These are phyloP conservation scores for Takashimella koratensis DNA, from an alignment of 1,284 basidiomycete genomes.

Conservation along the genomic window DNA sequence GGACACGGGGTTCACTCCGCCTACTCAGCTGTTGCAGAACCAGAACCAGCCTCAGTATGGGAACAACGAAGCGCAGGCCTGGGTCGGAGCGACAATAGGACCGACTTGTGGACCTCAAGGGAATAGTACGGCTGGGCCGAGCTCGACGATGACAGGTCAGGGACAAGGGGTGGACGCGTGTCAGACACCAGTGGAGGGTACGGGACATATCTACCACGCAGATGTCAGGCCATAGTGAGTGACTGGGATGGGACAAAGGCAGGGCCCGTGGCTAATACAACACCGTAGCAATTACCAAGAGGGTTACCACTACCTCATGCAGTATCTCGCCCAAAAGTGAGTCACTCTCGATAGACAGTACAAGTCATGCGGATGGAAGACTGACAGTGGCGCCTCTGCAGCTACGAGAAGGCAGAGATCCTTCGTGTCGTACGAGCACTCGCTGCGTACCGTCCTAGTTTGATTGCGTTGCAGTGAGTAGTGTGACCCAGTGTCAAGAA, in stretches of 20 bases:
- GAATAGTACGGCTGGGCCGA: no score
- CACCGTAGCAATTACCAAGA: constrained; percentile 73
- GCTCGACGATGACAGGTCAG: no score
- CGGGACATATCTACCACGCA: constrained; percentile 10
- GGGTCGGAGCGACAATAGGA: no score
- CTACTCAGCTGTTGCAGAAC: background rate
- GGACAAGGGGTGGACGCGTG: no score
- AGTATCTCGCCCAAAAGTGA: constrained; percentile 76
- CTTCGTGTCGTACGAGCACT: constrained; percentile 89
- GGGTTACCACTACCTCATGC: constrained; percentile 91
- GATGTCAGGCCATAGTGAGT: constrained; percentile 15
- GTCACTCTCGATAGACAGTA: constrained; percentile 14
- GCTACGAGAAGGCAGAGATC: constrained; percentile 94
- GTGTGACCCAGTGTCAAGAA: no score
- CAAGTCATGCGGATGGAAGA: background rate
- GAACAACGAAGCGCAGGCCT: background rate
- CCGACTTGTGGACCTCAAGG: no score
- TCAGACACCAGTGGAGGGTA: background rate
- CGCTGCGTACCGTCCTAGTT: constrained; percentile 88
- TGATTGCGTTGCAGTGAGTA: constrained; percentile 79
- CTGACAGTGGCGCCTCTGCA: constrained; percentile 41
- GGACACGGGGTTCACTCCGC: background rate
- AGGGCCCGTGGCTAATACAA: no score
- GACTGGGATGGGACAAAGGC: background rate
- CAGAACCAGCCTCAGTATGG: background rate